Evolutionary conservation across 2,329 filamentous ascomycete genomes (phyloP), one percentile per base, ranked within the genome.

Genomic region (Penicillium sp.): DNA sequence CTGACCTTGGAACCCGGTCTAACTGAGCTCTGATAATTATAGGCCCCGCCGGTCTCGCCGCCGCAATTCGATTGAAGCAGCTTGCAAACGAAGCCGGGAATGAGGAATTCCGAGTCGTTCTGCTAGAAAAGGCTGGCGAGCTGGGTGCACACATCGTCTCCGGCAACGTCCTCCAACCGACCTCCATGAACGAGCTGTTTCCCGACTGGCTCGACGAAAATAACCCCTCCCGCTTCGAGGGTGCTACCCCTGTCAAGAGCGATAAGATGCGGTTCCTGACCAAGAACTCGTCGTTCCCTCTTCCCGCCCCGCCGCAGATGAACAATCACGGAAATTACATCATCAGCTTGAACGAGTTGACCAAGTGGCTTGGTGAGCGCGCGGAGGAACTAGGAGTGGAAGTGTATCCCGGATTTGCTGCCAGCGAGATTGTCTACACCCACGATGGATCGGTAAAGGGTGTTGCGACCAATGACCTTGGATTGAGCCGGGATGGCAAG

Each of bases 321-420:
- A 85, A 92, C 78, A 99, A 99, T 71, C 84, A 95, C 66, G 94
- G 94, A 61, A 99, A 99, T 75, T 97, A 95, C 73, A 99, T 99
- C 61, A 85, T 99, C 66, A 95, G 90, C 67, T 76, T 99, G 65
- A 97, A 95, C 72, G 90, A 97, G 72, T 87, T 99, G 67, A 88
- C 89, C 51, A 95, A 92, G 74, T 99, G 94, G 94, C 80, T 99
- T 2, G 92, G 90, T 44, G 94, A 97, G 70, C 84, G 92, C 43
- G 94, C 94, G n/a, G 94, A 99, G 74, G 94, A 97, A 74, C 69
- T 95, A 27, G 94, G 94, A 28, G 94, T 99, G 25, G 94, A 99
- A 74, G 84, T 99, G 11, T 99, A 97, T 65, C 89, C 94, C 3
- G 94, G 94, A 2, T 99, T 99, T 65, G 92, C 94, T 13, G 94